A percentile compares a stretch with the other conserved stretches of the same genome.
phyloP scores from a whole-genome alignment of 306 rosid genomes.

The Rubus parviflorus region DNA sequence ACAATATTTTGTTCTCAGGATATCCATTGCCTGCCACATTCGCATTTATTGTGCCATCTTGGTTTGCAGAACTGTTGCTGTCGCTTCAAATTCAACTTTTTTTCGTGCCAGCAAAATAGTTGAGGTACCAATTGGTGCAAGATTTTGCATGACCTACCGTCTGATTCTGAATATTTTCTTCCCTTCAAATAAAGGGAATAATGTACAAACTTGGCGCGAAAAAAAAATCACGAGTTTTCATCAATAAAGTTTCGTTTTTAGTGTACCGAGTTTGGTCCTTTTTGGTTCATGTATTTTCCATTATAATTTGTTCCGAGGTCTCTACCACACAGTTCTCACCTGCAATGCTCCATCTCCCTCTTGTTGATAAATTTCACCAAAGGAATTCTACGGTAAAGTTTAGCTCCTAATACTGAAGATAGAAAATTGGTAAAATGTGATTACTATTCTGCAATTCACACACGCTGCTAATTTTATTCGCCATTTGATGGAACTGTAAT shows the following conservation, averaged over 20 bases:
- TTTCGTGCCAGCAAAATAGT: background rate
- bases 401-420: background rate
- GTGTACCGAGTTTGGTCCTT: background rate
- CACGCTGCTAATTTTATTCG: too few species aligned
- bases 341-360: background rate
- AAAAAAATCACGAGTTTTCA: conserved; percentile 16
- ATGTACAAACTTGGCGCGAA: conserved; percentile 28
- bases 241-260: conserved; percentile 10
- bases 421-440: background rate
- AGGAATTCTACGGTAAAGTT: background rate
- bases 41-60: conserved; percentile 31
- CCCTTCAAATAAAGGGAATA: conserved; percentile 11
- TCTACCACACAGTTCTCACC: background rate
- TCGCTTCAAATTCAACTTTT: conserved; percentile 14
- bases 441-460: background rate
- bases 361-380: background rate
- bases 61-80: conserved; percentile 5
- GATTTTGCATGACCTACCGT: conserved; percentile 23
- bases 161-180: conserved; percentile 9
- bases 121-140: conserved; percentile 25
- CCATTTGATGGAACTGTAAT: too few species aligned
- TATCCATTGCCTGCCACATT: conserved; percentile 28
- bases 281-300: background rate
- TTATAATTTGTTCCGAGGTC: background rate
- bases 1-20: conserved; percentile 28